A percentile compares a stretch with the other conserved stretches of the same genome.
Evolutionary conservation across 805 yeast species (phyloP).

Genomic region (Candida multigemmis): DNA sequence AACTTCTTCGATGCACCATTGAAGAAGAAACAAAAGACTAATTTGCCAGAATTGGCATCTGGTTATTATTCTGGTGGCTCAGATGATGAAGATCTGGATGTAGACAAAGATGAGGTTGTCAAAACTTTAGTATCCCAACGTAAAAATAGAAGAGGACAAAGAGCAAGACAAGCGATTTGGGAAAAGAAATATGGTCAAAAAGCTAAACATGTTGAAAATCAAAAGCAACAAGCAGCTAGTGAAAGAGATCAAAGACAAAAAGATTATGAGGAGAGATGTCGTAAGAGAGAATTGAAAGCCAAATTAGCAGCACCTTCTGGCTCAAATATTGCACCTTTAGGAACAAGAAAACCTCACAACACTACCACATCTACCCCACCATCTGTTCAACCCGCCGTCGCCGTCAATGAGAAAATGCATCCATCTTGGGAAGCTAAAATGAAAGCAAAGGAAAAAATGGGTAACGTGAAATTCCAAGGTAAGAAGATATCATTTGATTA

Average conservation of each 20-base stretch:
- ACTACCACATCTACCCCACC: slow-evolving; percentile 2
- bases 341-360: slow-evolving; percentile 16
- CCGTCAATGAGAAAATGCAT: slow-evolving; percentile 38
- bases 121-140: slow-evolving; percentile 47
- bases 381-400: slow-evolving; percentile 9
- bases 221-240: slow-evolving; percentile 42
- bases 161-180: slow-evolving; percentile 97
- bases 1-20: slow-evolving; percentile 19
- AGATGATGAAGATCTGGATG: slow-evolving; percentile 45
- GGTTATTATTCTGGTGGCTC: slow-evolving; percentile 87
- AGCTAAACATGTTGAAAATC: slow-evolving; percentile 78
- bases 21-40: slow-evolving; percentile 15
- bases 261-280: slow-evolving; percentile 67
- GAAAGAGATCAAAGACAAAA: slow-evolving; percentile 51
- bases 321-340: slow-evolving; percentile 30
- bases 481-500: slow-evolving; percentile 73
- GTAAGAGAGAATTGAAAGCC: slow-evolving; percentile 53
- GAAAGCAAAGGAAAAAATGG: slow-evolving; percentile 55
- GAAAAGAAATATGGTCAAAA: slow-evolving; percentile 75
- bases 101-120: slow-evolving; percentile 39
- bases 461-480: slow-evolving; percentile 67
- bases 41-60: slow-evolving; percentile 59
- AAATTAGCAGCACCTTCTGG: slow-evolving; percentile 27
- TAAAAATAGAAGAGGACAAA: slow-evolving; percentile 91
- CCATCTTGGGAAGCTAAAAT: slow-evolving; percentile 98